A percentile compares a stretch with the other conserved stretches of the same genome.
Conservation (phyloP, 2,329 filamentous ascomycete species). For the Capronia americana region DNA sequence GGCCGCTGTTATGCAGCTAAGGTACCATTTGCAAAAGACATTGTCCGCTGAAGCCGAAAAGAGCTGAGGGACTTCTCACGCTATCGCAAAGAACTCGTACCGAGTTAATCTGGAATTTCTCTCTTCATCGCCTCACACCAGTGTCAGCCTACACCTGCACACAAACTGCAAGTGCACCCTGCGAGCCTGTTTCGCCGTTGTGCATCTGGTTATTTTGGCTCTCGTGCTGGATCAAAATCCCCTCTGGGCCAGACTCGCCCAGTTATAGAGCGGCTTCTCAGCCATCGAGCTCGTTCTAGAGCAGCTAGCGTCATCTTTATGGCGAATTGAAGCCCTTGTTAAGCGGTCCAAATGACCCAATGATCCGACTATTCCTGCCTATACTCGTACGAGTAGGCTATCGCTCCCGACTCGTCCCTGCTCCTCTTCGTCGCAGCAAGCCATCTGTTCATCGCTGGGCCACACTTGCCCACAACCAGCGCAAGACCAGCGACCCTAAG, state of each 20-base stretch:
- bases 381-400: background rate
- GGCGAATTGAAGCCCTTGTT: background rate
- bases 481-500: slow-evolving; percentile 13
- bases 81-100: background rate
- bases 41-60: background rate
- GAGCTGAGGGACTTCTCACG: background rate
- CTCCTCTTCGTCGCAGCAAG: slow-evolving; percentile 24
- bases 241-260: slow-evolving; percentile 9
- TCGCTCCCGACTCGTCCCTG: slow-evolving; percentile 14
- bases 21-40: background rate
- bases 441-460: slow-evolving; percentile 12
- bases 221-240: slow-evolving; percentile 21
- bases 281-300: background rate
- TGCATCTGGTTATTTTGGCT: background rate
- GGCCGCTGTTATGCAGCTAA: background rate
- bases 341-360: slow-evolving; percentile 10
- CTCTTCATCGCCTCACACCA: background rate
- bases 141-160: background rate
- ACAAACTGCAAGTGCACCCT: slow-evolving; percentile 4
- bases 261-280: slow-evolving; percentile 3
- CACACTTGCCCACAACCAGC: slow-evolving; percentile 12
- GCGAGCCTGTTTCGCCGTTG: slow-evolving; percentile 1
- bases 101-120: background rate
- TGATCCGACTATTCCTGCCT: slow-evolving; percentile 12
- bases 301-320: background rate